phyloP scores from a whole-genome alignment of 2,329 filamentous ascomycete genomes.

The Colletotrichum sp. region DNA sequence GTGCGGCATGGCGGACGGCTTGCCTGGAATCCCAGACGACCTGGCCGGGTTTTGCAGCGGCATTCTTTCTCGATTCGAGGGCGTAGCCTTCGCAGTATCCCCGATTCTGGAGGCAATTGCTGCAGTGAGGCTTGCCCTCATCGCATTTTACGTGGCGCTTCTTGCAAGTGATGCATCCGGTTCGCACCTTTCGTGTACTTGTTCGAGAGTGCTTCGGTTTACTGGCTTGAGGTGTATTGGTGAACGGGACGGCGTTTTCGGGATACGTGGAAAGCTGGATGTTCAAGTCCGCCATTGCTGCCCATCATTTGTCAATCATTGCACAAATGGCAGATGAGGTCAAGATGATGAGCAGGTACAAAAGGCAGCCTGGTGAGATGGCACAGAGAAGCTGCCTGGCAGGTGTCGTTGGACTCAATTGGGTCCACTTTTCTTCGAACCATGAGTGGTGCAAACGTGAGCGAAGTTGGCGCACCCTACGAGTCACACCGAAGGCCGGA shows the following conservation, averaged over 20 bases:
- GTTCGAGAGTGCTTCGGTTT: slow-evolving; percentile 16
- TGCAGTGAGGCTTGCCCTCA: slow-evolving; percentile 21
- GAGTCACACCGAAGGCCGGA: not conserved
- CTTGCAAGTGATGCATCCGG: slow-evolving; percentile 24
- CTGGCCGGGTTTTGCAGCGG: slow-evolving; percentile 8
- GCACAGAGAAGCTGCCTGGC: not conserved
- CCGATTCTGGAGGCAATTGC: slow-evolving; percentile 17
- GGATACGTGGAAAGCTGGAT: not conserved
- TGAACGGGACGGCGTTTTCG: not conserved
- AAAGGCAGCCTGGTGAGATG: not conserved
- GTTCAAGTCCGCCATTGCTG: not conserved
- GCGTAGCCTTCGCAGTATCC: slow-evolving; percentile 22
- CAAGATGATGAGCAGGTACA: not conserved
- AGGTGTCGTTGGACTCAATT: not conserved
- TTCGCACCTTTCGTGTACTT: slow-evolving; percentile 21
- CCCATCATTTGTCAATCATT: not conserved
- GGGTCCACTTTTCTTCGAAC: not conserved
- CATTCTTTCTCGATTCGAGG: slow-evolving; percentile 14
- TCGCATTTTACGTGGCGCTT: slow-evolving; percentile 24
- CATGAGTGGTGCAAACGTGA: not conserved
- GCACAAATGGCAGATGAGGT: not conserved
- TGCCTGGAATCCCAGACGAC: slow-evolving; percentile 28
- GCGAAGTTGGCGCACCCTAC: not conserved
- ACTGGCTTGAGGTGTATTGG: not conserved
- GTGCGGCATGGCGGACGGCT: not conserved